Percentiles rank a stretch among this genome's conserved stretches.
Evolutionary conservation across 768 basidiomycete genomes (phyloP).

Genomic region (Pleurotus sapidus): DNA sequence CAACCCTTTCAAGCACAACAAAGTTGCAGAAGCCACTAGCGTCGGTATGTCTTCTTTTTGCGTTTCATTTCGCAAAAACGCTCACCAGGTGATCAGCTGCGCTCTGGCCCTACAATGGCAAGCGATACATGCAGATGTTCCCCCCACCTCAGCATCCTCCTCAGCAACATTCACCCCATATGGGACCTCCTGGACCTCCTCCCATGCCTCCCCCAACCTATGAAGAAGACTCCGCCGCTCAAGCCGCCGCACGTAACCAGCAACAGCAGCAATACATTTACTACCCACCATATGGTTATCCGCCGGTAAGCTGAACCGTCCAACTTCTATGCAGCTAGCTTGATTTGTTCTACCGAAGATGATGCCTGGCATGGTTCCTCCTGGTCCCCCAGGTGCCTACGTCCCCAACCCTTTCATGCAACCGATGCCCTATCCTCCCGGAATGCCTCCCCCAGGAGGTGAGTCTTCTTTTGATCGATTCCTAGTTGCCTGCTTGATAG

Average conservation of each 20-base stretch:
- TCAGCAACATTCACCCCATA: constrained; percentile 64
- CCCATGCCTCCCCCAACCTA: constrained; percentile 74
- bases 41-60: constrained; percentile 57
- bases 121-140: constrained; percentile 80
- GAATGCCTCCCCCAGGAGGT: constrained; percentile 79
- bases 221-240: constrained; percentile 65
- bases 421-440: constrained; percentile 79
- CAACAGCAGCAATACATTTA: constrained; percentile 49
- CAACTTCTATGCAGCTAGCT: neutral
- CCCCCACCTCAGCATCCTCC: constrained; percentile 56
- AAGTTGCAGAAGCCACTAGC: constrained; percentile 70
- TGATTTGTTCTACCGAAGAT: constrained; percentile 48
- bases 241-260: constrained; percentile 40
- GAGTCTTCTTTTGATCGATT: constrained; percentile 23
- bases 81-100: constrained; percentile 41
- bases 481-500: neutral
- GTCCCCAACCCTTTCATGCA: constrained; percentile 83
- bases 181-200: constrained; percentile 64
- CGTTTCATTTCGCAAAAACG: constrained; percentile 3
- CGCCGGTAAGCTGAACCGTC: constrained; percentile 41
- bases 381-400: constrained; percentile 73
- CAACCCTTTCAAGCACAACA: constrained; percentile 90
- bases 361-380: constrained; percentile 84
- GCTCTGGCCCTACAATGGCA: constrained; percentile 88
- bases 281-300: constrained; percentile 77